Evolutionary conservation across 2,329 filamentous ascomycete genomes (phyloP), one percentile per base, ranked within the genome.

Genomic region (Penicillium sp.): DNA sequence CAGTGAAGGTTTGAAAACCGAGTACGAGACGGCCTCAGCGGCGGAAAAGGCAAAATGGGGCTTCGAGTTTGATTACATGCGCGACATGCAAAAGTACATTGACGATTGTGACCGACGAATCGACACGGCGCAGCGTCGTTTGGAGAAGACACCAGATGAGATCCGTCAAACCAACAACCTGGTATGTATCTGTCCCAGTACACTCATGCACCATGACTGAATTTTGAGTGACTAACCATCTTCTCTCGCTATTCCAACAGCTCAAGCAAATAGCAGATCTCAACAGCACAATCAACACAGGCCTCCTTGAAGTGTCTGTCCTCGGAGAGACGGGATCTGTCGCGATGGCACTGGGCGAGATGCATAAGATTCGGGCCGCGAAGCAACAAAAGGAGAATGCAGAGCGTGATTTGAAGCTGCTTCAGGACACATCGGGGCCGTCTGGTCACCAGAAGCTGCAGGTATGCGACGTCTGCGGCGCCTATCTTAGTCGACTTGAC

Each of bases 101-200:
- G 89, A 94, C 64, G 90, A 95, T 58, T 98, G 93, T 75, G 95
- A 98, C 69, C 81, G 90, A 47, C 81, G 90, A 59, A 98, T 98
- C 66, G 90, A 97, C 57, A 79, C 83, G 11, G 90, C 91, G 8
- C 91, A 97, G 76, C 80, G 90, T 44, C 78, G 91, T 45, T 73
- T 98, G 49, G 93, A 98, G 73, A 98, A 97, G 79, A 97, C 93
- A 1, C 90, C 91, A 7, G 93, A 98, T 65, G 93, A 98, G 75
- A 96, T 98, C 58, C 78, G 88, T 26, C 90, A 97, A 75, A 97
- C 93, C 3, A 97, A 95, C 65, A 82, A 85, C 41, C 72, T 97
- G 59, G 82, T 85, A 67, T 46, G 72, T 51, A 11, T 28, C 29
- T 18, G 18, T 18, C 18, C 18, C 18, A 18, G 18, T 18, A 3